These are phyloP conservation scores for Gynostemma pentaphyllum DNA, from an alignment of 306 rosid genomes.

Conservation along the genomic window DNA sequence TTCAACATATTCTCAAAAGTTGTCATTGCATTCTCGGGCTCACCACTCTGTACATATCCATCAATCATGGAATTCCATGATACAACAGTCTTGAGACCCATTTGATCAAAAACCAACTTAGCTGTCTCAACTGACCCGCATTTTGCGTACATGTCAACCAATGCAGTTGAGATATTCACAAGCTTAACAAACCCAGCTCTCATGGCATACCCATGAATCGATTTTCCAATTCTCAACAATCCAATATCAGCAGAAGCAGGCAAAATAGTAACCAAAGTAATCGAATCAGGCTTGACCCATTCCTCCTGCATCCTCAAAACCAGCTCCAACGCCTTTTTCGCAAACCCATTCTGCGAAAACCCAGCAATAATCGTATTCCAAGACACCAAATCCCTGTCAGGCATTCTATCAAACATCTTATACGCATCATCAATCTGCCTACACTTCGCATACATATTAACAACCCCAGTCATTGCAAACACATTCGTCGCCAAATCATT, in stretches of 20 bases:
- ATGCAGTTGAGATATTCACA: constrained; percentile 55
- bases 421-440: constrained; percentile 50
- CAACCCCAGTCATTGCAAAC: constrained; percentile 78
- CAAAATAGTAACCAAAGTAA: constrained; percentile 67
- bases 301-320: constrained; percentile 56
- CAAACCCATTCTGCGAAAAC: constrained; percentile 68
- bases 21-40: constrained; percentile 49
- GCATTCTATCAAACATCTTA: constrained; percentile 89
- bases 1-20: constrained; percentile 56
- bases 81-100: constrained; percentile 55
- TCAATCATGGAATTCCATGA: constrained; percentile 87
- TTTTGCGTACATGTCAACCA: constrained; percentile 75
- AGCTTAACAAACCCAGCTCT: constrained; percentile 51
- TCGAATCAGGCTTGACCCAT: constrained; percentile 56
- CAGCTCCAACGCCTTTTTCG: constrained; percentile 38
- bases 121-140: constrained; percentile 50
- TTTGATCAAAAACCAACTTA: constrained; percentile 42
- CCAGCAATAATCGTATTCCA: constrained; percentile 80
- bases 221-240: constrained; percentile 54
- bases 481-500: constrained; percentile 55
- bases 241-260: constrained; percentile 73
- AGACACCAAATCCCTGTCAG: constrained; percentile 60
- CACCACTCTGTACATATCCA: constrained; percentile 60
- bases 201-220: constrained; percentile 53
- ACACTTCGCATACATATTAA: constrained; percentile 64